These are phyloP conservation scores for Claviceps sp. DNA, from an alignment of 2,329 filamentous ascomycete genomes.

Conservation along the genomic window DNA sequence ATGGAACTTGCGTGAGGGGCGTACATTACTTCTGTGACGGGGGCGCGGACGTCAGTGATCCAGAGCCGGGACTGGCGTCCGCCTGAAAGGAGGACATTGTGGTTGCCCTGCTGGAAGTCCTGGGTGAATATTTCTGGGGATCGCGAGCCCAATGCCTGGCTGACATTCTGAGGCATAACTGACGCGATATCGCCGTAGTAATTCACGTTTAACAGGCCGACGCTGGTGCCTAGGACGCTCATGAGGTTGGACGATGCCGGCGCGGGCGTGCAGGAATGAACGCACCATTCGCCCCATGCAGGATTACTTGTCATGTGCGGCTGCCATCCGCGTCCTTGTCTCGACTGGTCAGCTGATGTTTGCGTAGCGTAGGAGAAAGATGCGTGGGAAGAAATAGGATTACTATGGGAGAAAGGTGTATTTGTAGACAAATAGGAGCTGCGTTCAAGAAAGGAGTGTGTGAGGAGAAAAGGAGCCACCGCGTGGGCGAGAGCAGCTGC, in stretches of 20 bases:
- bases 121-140: slow-evolving; percentile 32
- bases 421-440: too few species aligned
- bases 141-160: slow-evolving; percentile 6
- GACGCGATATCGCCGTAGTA: slow-evolving; percentile 19
- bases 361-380: too few species aligned
- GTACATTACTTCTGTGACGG: slow-evolving; percentile 19
- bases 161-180: slow-evolving; percentile 15
- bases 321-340: too few species aligned
- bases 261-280: slow-evolving; percentile 29
- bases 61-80: slow-evolving; percentile 34
- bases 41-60: slow-evolving; percentile 30
- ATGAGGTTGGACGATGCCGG: slow-evolving; percentile 24
- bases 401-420: too few species aligned
- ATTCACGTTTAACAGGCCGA: slow-evolving; percentile 29
- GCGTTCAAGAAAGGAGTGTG: too few species aligned
- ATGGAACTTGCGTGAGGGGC: slow-evolving; percentile 26
- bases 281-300: slow-evolving; percentile 18
- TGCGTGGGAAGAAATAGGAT: too few species aligned
- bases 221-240: slow-evolving; percentile 34
- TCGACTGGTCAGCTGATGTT: too few species aligned
- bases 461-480: too few species aligned
- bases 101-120: slow-evolving; percentile 31
- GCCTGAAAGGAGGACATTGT: slow-evolving; percentile 35
- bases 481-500: too few species aligned
- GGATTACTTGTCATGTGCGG: slow-evolving; percentile 4